phyloP scores from a whole-genome alignment of 805 yeast genomes.

The Monosporozyma unispora region DNA sequence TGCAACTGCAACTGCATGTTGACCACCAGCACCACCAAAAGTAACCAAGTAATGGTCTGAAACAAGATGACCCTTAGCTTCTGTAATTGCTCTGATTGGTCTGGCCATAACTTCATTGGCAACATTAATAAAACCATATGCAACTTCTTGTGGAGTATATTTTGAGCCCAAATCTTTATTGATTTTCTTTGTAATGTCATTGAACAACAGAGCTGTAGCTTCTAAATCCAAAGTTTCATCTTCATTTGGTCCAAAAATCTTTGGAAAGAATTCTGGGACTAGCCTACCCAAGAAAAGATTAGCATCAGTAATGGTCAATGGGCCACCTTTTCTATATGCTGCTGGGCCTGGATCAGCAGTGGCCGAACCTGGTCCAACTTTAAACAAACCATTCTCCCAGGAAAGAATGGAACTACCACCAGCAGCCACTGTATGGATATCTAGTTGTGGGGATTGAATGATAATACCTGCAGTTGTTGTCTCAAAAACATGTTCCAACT shows the following conservation, averaged over 20 bases:
- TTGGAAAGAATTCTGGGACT: constrained; percentile 67
- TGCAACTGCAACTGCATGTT: constrained; percentile 75
- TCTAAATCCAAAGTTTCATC: constrained; percentile 57
- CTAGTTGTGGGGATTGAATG: constrained; percentile 76
- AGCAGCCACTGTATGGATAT: constrained; percentile 75
- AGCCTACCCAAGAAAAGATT: constrained; percentile 65
- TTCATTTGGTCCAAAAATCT: constrained; percentile 75
- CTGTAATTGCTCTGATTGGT: constrained; percentile 77
- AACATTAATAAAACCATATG: constrained; percentile 70
- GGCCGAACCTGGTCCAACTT: constrained; percentile 83
- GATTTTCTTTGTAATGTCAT: constrained; percentile 44
- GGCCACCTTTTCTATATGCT: constrained; percentile 78
- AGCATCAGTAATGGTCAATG: constrained; percentile 79
- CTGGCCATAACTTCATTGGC: constrained; percentile 89
- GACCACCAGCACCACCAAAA: constrained; percentile 94
- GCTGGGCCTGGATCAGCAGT: constrained; percentile 88
- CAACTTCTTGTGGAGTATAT: constrained; percentile 58
- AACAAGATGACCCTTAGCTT: constrained; percentile 67
- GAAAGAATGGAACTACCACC: constrained; percentile 70
- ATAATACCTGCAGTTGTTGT: constrained; percentile 77
- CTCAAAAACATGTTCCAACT: constrained; percentile 71
- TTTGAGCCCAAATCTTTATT: constrained; percentile 35
- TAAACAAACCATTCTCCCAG: constrained; percentile 64
- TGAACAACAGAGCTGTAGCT: constrained; percentile 42
- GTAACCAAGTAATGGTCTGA: constrained; percentile 65